phyloP scores from a whole-genome alignment of 75 land plant genomes.

The Cryptomeria japonica region DNA sequence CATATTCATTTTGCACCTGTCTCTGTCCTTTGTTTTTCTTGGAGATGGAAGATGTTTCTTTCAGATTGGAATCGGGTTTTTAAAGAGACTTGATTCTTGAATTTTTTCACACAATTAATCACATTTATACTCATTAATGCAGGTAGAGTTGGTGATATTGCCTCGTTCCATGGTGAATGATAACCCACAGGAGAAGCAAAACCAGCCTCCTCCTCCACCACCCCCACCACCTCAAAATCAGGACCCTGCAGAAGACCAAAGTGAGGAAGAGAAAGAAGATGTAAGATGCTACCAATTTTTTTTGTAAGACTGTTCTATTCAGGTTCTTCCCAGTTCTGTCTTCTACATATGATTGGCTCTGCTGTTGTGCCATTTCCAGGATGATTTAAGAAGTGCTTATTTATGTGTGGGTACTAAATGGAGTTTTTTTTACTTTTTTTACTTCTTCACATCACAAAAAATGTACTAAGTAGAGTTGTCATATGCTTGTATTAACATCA shows the following conservation, averaged over 20 bases:
- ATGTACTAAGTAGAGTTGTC: neutral
- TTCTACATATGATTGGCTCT: neutral
- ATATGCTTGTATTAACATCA: neutral
- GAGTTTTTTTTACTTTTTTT: neutral
- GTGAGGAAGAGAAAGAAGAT: slow-evolving; percentile 86
- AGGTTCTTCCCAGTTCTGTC: too few species aligned
- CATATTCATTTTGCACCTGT: neutral
- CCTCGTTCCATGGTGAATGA: slow-evolving; percentile 88
- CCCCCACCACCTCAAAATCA: slow-evolving; percentile 86
- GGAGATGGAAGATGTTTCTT: neutral
- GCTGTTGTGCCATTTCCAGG: slow-evolving; percentile 6
- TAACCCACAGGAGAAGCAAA: slow-evolving; percentile 77
- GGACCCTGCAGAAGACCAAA: slow-evolving; percentile 69
- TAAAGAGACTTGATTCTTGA: slow-evolving; percentile 1
- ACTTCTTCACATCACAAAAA: neutral
- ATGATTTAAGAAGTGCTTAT: neutral
- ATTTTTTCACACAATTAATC: neutral
- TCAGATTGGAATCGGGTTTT: neutral
- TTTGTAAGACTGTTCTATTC: neutral
- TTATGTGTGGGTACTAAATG: neutral
- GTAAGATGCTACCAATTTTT: slow-evolving; percentile 15
- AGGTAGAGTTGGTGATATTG: slow-evolving; percentile 96
- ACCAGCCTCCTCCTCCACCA: slow-evolving; percentile 91
- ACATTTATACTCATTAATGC: slow-evolving; percentile 1
- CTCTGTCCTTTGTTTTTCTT: neutral